These are phyloP conservation scores for Metarhizium rileyi DNA, from an alignment of 2,329 filamentous ascomycete species.

Conservation along the genomic window DNA sequence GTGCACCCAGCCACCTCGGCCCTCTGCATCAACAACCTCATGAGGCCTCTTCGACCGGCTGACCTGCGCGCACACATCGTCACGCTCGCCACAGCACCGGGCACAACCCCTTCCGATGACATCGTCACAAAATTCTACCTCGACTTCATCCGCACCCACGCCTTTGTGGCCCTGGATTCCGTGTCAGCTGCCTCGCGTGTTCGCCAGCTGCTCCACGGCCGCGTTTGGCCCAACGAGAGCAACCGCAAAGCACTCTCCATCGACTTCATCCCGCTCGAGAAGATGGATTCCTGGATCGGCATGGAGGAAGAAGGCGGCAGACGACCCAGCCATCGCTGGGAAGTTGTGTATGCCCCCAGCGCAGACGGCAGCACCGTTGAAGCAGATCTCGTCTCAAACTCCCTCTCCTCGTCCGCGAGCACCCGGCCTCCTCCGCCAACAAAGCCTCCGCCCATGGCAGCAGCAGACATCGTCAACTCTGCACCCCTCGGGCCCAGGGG, in stretches of 20 bases:
- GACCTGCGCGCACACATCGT: slow-evolving; percentile 60
- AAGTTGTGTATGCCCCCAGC: slow-evolving; percentile 58
- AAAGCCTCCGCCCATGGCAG: not conserved
- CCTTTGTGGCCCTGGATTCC: slow-evolving; percentile 64
- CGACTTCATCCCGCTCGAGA: slow-evolving; percentile 77
- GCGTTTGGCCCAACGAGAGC: slow-evolving; percentile 79
- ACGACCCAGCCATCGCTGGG: slow-evolving; percentile 47
- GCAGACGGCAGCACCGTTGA: slow-evolving; percentile 40
- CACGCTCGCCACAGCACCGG: slow-evolving; percentile 53
- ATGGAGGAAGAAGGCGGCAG: slow-evolving; percentile 47
- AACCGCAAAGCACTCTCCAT: slow-evolving; percentile 77
- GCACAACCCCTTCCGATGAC: slow-evolving; percentile 38
- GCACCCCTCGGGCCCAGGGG: slow-evolving; percentile 28
- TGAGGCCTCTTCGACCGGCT: slow-evolving; percentile 68
- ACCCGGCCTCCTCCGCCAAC: slow-evolving; percentile 8
- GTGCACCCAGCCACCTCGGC: slow-evolving; percentile 64
- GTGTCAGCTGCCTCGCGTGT: slow-evolving; percentile 65
- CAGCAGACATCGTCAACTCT: slow-evolving; percentile 18
- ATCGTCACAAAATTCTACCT: slow-evolving; percentile 62
- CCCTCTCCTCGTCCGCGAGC: slow-evolving; percentile 4
- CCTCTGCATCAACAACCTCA: slow-evolving; percentile 83
- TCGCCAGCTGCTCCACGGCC: slow-evolving; percentile 64
- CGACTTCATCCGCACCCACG: slow-evolving; percentile 80
- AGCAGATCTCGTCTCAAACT: slow-evolving; percentile 23
- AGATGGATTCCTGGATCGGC: slow-evolving; percentile 64